phyloP scores from a whole-genome alignment of 345 rosid genomes.

The Sapria himalayana region DNA sequence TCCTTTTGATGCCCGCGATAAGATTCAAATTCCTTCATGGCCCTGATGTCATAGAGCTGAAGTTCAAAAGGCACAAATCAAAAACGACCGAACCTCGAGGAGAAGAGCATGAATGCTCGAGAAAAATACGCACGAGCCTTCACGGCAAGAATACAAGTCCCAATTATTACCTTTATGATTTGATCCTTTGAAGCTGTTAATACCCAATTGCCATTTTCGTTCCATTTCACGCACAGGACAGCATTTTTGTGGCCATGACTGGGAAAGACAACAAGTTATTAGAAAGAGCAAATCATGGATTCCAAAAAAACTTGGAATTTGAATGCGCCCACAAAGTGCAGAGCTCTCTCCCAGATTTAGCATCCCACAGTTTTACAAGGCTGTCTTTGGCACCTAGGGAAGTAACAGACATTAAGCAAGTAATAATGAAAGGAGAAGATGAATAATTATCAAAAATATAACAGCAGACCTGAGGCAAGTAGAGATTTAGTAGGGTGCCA shows the following conservation, averaged over 20 bases:
- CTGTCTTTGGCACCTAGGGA: slow-evolving; percentile 81
- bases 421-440: slow-evolving; percentile 3
- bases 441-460: slow-evolving; percentile 5
- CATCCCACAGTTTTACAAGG: slow-evolving; percentile 99
- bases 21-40: slow-evolving; percentile 99
- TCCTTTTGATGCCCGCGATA: slow-evolving; percentile 91
- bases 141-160: slow-evolving; percentile 6
- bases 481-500: slow-evolving; percentile 98
- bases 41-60: slow-evolving; percentile 90
- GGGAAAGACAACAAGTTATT: slow-evolving; percentile 10
- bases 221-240: slow-evolving; percentile 96
- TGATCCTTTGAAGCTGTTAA: slow-evolving; percentile 93
- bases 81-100: too few relatives aligned
- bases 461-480: slow-evolving; percentile 56
- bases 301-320: too few relatives aligned
- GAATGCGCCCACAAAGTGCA: slow-evolving; percentile 59
- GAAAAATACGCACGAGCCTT: too few relatives aligned
- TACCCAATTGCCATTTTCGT: slow-evolving; percentile 97
- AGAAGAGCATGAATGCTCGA: too few relatives aligned
- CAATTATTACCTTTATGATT: slow-evolving; percentile 79
- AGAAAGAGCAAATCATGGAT: not conserved
- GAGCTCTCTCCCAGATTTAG: slow-evolving; percentile 75
- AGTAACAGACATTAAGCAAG: slow-evolving; percentile 7
- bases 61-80: too few relatives aligned
- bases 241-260: slow-evolving; percentile 98